Base-by-base conservation (phyloP, 2,329 filamentous ascomycete genomes). In the Aureobasidium sp. region DNA sequence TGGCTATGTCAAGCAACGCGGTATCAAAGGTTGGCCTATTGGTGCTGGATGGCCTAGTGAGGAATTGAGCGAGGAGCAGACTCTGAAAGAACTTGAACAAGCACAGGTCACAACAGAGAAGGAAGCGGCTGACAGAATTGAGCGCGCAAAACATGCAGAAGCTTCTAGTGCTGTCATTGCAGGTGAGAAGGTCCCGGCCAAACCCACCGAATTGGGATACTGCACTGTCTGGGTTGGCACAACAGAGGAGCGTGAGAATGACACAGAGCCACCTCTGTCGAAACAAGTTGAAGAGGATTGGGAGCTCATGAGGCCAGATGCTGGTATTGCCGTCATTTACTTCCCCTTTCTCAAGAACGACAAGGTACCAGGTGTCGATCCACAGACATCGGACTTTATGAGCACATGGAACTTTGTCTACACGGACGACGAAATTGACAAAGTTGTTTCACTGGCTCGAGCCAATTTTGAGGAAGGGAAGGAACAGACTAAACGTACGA, bases 351-450 rank as follows among this genome's bases (percentile, higher is more conserved):
- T 97, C 15, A 84, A 88, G 32, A 97, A 99, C 72, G 82, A 87
- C 0, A 87, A 88, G 64, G 87, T 91, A 0, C 83, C 87, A 0
- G 89, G 85, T 47, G 87, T 97, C n/a, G 88, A 96, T 67, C 94
- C 94, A 0, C 86, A 87, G 27, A 84, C 83, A 2, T 89, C 85
- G 59, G 91, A 96, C 64, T 97, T 92, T 75, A 85, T 97, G 79
- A 90, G 86, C 67, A 99, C 94, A 0, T 99, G 94, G 94, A 99
- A 99, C 72, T 97, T 97, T 72, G 87, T 97, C 34, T 99, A 97
- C 74, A 95, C 89, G 1, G 87, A 92, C 0, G 87, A 94, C 63
- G 88, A 99, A 73, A 86, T 99, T 59, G 92, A 97, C 68, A 84
- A 84, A 29, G 91, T 96, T 0, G 88, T 96, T 2, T 81, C 83